A percentile compares a stretch with the other conserved stretches of the same genome.
Evolutionary conservation across 805 yeast species (phyloP).

Genomic region (Nakazawaea laoshanensis): DNA sequence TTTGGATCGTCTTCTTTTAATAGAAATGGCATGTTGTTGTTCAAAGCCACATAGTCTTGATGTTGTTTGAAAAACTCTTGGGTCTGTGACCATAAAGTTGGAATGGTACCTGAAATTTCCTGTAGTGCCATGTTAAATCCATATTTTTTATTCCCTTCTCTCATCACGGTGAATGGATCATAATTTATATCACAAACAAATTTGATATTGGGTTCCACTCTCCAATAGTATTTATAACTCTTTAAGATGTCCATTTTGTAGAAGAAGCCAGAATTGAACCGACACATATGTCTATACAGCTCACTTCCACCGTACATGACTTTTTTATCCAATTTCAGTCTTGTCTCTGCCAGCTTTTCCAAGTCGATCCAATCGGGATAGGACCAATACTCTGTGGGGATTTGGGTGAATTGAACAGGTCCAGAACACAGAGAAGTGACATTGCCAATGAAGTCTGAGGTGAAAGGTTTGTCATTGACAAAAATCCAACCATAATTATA

Average conservation of each 20-base stretch:
- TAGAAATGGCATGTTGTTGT: constrained; percentile 32
- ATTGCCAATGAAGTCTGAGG: constrained; percentile 25
- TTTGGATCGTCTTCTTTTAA: constrained; percentile 33
- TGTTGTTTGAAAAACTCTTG: constrained; percentile 30
- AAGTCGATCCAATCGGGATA: constrained; percentile 35
- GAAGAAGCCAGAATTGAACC: constrained; percentile 42
- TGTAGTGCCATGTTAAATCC: constrained; percentile 43
- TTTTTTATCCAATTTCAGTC: constrained; percentile 17
- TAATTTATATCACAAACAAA: constrained; percentile 43
- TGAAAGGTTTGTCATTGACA: constrained; percentile 37
- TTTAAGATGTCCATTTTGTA: constrained; percentile 36
- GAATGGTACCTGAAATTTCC: constrained; percentile 37
- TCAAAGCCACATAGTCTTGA: constrained; percentile 26
- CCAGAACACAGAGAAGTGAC: constrained; percentile 30
- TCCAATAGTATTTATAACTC: constrained; percentile 47
- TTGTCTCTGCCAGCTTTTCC: constrained; percentile 20
- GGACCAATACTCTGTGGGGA: constrained; percentile 39
- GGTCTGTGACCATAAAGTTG: constrained; percentile 40
- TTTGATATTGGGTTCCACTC: constrained; percentile 46
- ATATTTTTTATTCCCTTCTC: constrained; percentile 35
- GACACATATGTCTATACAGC: constrained; percentile 64
- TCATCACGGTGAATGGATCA: constrained; percentile 42
- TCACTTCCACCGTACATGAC: constrained; percentile 53
- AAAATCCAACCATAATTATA: constrained; percentile 35
- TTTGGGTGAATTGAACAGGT: constrained; percentile 27